These are phyloP conservation scores for Arxiozyma bovina DNA, from an alignment of 1,139 yeast species.

Conservation along the genomic window DNA sequence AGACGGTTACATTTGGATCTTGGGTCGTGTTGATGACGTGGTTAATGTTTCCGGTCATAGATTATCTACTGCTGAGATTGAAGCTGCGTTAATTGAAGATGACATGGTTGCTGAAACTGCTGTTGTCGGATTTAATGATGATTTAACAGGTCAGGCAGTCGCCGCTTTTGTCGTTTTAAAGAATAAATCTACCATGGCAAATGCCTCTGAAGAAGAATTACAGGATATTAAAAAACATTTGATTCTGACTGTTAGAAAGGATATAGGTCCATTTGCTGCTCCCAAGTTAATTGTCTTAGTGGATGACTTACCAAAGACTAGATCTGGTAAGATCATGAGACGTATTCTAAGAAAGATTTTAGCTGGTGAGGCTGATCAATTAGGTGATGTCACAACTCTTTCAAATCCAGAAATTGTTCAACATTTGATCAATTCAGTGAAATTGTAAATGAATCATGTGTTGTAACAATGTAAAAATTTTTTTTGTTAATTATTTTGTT, in stretches of 20 bases:
- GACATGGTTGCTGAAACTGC: constrained; percentile 66
- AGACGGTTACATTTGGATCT: constrained; percentile 72
- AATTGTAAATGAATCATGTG: constrained; percentile 16
- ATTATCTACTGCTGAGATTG: constrained; percentile 74
- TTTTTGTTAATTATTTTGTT: not conserved
- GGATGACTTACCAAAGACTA: constrained; percentile 73
- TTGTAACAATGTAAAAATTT: too few relatives aligned
- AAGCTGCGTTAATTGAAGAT: constrained; percentile 69
- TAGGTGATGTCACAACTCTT: constrained; percentile 72
- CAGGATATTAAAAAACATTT: constrained; percentile 60
- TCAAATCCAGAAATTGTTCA: constrained; percentile 64
- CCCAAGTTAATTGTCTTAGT: constrained; percentile 65
- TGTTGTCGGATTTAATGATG: constrained; percentile 74
- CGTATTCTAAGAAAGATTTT: constrained; percentile 68
- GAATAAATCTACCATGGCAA: constrained; percentile 33
- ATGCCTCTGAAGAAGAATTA: constrained; percentile 37
- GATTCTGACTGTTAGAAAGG: constrained; percentile 64
- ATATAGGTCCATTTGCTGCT: constrained; percentile 79
- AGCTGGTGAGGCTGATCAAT: constrained; percentile 70
- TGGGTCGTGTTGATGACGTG: constrained; percentile 77
- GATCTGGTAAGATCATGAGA: constrained; percentile 81
- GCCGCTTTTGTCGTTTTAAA: constrained; percentile 72
- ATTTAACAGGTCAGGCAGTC: constrained; percentile 74
- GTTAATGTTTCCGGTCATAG: constrained; percentile 77
- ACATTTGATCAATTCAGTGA: constrained; percentile 55